Evolutionary conservation across 2,329 filamentous ascomycete genomes (phyloP).

Genomic region (Proliferodiscus dingleyae): DNA sequence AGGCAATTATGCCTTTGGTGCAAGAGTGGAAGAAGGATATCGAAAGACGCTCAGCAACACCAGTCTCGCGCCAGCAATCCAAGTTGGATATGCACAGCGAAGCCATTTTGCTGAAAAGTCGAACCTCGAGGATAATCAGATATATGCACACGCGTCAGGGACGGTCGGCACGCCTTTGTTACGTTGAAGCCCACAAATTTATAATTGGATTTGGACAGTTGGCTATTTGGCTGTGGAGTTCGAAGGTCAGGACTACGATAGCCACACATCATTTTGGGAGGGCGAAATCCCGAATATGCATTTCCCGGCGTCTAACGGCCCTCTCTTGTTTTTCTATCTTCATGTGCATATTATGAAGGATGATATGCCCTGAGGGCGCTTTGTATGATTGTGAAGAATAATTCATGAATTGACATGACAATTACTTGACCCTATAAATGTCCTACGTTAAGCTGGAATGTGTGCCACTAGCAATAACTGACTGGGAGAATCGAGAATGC

Average conservation of each 20-base stretch:
- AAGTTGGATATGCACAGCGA: background rate
- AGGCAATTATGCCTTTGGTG: background rate
- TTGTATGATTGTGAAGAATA: too few species aligned
- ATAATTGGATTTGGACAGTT: background rate
- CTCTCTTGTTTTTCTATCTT: too few species aligned
- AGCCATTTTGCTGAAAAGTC: too few species aligned
- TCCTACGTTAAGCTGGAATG: too few species aligned
- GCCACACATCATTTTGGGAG: background rate
- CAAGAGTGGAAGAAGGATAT: background rate
- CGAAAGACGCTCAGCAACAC: background rate
- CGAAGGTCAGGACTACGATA: background rate
- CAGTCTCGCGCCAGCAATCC: background rate
- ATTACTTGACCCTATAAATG: too few species aligned
- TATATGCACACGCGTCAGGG: background rate
- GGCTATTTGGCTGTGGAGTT: background rate
- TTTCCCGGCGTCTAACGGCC: too few species aligned
- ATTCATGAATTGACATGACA: too few species aligned
- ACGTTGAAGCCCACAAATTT: background rate
- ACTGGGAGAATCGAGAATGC: too few species aligned
- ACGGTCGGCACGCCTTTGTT: background rate
- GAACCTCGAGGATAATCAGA: background rate
- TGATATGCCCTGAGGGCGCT: too few species aligned
- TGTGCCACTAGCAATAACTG: too few species aligned
- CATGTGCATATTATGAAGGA: too few species aligned
- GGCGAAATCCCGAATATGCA: background rate